A percentile compares a stretch with the other conserved stretches of the same genome.
These are phyloP conservation scores for Aspergillus clavatus DNA, from an alignment of 2,329 filamentous ascomycete genomes.

Conservation along the genomic window DNA sequence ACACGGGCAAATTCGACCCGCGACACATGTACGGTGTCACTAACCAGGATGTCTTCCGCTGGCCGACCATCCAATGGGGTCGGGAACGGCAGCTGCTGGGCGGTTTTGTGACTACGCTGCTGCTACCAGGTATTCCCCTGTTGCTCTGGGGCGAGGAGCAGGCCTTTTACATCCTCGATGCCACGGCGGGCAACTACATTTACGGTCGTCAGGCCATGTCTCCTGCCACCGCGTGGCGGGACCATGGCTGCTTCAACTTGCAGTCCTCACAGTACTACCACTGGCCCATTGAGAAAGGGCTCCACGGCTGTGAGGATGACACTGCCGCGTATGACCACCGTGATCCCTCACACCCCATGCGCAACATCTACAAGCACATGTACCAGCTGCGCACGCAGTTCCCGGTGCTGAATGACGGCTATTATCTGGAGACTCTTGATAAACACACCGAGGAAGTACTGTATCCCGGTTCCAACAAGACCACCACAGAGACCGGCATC, in stretches of 20 bases:
- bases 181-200: slow-evolving; percentile 59
- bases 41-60: slow-evolving; percentile 62
- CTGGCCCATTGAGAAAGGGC: slow-evolving; percentile 52
- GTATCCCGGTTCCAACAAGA: slow-evolving; percentile 48
- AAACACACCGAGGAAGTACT: slow-evolving; percentile 49
- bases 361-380: slow-evolving; percentile 57
- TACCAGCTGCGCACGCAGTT: slow-evolving; percentile 54
- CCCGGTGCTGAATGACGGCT: slow-evolving; percentile 57
- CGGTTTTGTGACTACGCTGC: slow-evolving; percentile 53
- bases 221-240: slow-evolving; percentile 56
- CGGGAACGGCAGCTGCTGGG: slow-evolving; percentile 53
- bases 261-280: slow-evolving; percentile 53
- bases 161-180: slow-evolving; percentile 58
- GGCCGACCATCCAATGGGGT: slow-evolving; percentile 55
- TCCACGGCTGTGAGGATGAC: slow-evolving; percentile 53
- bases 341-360: slow-evolving; percentile 56
- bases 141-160: slow-evolving; percentile 62
- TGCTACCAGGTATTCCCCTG: slow-evolving; percentile 57
- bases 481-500: slow-evolving; percentile 53
- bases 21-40: slow-evolving; percentile 60
- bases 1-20: slow-evolving; percentile 57
- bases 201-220: slow-evolving; percentile 60
- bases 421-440: slow-evolving; percentile 49
- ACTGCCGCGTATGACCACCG: slow-evolving; percentile 55
- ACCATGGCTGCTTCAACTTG: slow-evolving; percentile 58